Percentiles rank a stretch among this genome's conserved stretches.
Conservation (phyloP, 2,329 filamentous ascomycete species). For the Phialocephala sp. region DNA sequence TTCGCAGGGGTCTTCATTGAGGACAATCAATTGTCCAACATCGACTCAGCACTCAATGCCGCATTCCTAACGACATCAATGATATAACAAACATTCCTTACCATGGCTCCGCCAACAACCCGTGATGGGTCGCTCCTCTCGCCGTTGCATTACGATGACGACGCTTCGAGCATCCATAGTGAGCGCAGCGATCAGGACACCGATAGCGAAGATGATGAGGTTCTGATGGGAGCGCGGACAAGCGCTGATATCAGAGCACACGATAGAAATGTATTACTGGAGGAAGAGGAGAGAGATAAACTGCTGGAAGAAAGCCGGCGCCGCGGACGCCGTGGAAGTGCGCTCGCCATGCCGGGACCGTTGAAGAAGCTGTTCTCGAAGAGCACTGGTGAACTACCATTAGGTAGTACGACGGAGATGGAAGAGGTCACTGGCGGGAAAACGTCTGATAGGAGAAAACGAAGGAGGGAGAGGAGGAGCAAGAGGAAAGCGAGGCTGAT, state of each 20-base stretch:
- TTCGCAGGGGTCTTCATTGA: neutral
- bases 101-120: constrained; percentile 23
- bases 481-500: constrained; percentile 59
- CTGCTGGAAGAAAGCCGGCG: constrained; percentile 60
- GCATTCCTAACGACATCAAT: constrained; percentile 2
- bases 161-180: constrained; percentile 69
- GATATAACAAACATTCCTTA: constrained; percentile 6
- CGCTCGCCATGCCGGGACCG: constrained; percentile 42
- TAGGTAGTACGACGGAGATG: constrained; percentile 1
- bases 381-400: constrained; percentile 39
- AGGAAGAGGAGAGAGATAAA: constrained; percentile 74
- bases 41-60: neutral
- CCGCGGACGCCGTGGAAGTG: constrained; percentile 45
- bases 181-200: constrained; percentile 72
- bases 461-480: constrained; percentile 53
- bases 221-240: constrained; percentile 68
- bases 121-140: constrained; percentile 39
- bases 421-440: constrained; percentile 11
- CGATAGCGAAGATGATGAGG: constrained; percentile 77
- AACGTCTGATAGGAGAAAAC: constrained; percentile 50
- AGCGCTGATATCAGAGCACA: constrained; percentile 72
- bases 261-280: constrained; percentile 73
- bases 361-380: constrained; percentile 47
- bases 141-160: constrained; percentile 46
- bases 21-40: neutral